Percentiles rank a stretch among this genome's conserved stretches.
These are phyloP conservation scores for Bathelium albidoporum DNA, from an alignment of 495 filamentous ascomycete species.

Conservation along the genomic window DNA sequence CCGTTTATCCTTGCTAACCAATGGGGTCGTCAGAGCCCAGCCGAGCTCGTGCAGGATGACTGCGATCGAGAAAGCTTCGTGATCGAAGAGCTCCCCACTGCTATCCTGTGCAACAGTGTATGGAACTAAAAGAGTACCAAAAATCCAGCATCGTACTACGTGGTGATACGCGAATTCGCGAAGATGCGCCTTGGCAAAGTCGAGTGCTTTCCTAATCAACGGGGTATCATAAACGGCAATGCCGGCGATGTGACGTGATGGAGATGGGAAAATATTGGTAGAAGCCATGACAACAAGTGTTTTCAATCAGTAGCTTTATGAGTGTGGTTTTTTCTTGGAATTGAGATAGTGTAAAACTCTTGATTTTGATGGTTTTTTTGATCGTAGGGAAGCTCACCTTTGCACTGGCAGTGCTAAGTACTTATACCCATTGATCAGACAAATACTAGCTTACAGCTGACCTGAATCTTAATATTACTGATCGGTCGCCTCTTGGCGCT, in stretches of 20 bases:
- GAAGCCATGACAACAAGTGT: neutral
- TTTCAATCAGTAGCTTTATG: neutral
- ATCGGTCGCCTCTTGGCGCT: neutral
- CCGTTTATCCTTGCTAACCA: constrained; percentile 37
- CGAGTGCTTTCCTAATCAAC: constrained; percentile 29
- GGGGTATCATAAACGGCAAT: constrained; percentile 15
- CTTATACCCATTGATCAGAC: neutral
- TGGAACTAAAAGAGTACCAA: constrained; percentile 32
- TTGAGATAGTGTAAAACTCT: neutral
- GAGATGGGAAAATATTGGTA: neutral
- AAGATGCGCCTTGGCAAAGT: constrained; percentile 30
- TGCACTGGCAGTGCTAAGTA: neutral
- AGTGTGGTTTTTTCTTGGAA: neutral
- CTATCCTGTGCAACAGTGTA: constrained; percentile 27
- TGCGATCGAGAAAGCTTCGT: constrained; percentile 40
- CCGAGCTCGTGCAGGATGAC: constrained; percentile 47
- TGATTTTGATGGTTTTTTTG: neutral
- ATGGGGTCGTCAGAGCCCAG: constrained; percentile 30
- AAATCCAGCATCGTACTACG: constrained; percentile 38
- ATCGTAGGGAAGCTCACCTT: neutral
- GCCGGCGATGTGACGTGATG: constrained; percentile 14
- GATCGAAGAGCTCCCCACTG: constrained; percentile 22
- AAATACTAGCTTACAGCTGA: neutral
- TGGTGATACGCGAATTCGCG: constrained; percentile 37
- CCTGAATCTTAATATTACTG: neutral